phyloP scores from a whole-genome alignment of 495 filamentous ascomycete genomes.

The Letharia lupina region DNA sequence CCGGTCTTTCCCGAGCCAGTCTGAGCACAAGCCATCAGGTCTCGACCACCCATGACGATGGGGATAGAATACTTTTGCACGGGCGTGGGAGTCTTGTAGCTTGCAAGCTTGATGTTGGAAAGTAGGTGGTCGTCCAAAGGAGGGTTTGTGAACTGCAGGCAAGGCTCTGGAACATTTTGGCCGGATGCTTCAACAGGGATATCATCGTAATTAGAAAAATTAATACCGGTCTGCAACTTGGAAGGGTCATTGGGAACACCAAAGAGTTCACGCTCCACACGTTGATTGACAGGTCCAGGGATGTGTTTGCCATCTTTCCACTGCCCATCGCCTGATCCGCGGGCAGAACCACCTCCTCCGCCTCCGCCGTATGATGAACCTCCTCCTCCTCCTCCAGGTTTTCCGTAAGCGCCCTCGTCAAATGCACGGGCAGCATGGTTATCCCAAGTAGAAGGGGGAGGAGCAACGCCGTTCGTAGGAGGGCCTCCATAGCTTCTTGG shows the following conservation, averaged over 20 bases:
- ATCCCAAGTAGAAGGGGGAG: conserved; percentile 37
- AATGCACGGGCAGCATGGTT: conserved; percentile 39
- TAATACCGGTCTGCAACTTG: conserved; percentile 95
- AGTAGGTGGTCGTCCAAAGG: conserved; percentile 88
- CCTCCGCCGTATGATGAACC: conserved; percentile 37
- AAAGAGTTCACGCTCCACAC: conserved; percentile 91
- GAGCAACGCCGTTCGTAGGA: conserved; percentile 29
- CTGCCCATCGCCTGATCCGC: conserved; percentile 85
- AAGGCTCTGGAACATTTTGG: conserved; percentile 85
- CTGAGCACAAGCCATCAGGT: conserved; percentile 98
- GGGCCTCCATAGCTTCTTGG: conserved; percentile 40
- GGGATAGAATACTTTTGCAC: conserved; percentile 98
- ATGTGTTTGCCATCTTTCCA: conserved; percentile 97
- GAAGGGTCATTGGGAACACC: conserved; percentile 86
- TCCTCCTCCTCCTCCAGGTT: conserved; percentile 37
- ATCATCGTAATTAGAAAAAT: conserved; percentile 99
- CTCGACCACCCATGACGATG: conserved; percentile 91
- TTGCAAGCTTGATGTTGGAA: conserved; percentile 82
- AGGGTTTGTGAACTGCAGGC: conserved; percentile 82
- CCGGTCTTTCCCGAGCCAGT: conserved; percentile 99
- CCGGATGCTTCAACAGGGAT: conserved; percentile 97
- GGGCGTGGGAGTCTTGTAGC: conserved; percentile 88
- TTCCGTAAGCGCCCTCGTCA: conserved; percentile 62
- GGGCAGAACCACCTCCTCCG: conserved; percentile 40
- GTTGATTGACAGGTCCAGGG: conserved; percentile 76